A percentile compares a stretch with the other conserved stretches of the same genome.
These are phyloP conservation scores for Phytophthora tubulina DNA, from an alignment of 352 stramenopile species.

Conservation along the genomic window DNA sequence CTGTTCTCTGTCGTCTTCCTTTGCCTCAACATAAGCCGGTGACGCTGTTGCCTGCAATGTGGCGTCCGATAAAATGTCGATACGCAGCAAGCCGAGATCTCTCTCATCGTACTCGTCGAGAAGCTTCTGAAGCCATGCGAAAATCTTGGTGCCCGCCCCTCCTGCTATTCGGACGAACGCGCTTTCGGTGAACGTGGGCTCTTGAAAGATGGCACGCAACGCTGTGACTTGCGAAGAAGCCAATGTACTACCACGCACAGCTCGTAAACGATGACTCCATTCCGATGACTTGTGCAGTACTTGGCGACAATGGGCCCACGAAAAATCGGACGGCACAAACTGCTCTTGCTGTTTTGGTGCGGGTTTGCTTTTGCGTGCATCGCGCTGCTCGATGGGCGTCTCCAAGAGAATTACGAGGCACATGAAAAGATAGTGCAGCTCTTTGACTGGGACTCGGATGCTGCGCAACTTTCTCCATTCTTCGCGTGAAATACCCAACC, in stretches of 20 bases:
- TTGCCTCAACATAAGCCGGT: constrained; percentile 9
- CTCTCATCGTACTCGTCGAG: constrained; percentile 69
- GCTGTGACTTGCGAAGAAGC: constrained; percentile 58
- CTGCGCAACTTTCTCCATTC: constrained; percentile 71
- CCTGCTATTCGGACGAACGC: constrained; percentile 62
- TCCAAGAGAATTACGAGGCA: constrained; percentile 77
- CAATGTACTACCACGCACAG: constrained; percentile 48
- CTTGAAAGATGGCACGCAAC: constrained; percentile 70
- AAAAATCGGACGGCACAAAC: constrained; percentile 68
- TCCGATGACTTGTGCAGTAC: constrained; percentile 61
- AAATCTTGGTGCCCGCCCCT: constrained; percentile 71
- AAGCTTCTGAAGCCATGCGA: constrained; percentile 65
- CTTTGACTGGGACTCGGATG: constrained; percentile 71
- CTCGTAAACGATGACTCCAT: constrained; percentile 56
- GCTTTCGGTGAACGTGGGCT: constrained; percentile 61
- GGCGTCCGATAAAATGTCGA: constrained; percentile 23
- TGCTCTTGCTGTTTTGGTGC: constrained; percentile 58
- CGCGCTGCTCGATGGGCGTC: constrained; percentile 50
- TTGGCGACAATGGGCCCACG: constrained; percentile 67
- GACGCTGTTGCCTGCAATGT: constrained; percentile 7
- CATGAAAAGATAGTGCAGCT: constrained; percentile 86
- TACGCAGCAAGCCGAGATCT: constrained; percentile 52
- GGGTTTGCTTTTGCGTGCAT: constrained; percentile 43
- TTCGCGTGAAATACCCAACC: constrained; percentile 72
- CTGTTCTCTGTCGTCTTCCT: constrained; percentile 16